Evolutionary conservation across 2,329 filamentous ascomycete genomes (phyloP).

Genomic region (Fusarium papillatum): DNA sequence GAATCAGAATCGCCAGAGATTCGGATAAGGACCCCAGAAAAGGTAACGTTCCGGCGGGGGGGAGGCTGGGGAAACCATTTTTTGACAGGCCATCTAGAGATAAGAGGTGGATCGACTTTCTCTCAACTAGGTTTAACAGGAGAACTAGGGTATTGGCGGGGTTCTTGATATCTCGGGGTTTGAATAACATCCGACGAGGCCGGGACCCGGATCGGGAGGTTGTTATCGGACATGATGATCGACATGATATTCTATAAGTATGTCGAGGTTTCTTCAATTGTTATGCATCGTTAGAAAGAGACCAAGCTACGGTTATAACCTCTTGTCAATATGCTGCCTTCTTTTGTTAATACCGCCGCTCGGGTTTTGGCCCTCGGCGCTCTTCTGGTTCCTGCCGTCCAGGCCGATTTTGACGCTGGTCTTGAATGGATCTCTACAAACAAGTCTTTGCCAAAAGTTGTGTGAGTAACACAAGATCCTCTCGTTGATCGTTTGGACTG

Average conservation of each 20-base stretch:
- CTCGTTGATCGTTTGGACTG: not conserved
- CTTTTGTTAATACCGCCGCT: not conserved
- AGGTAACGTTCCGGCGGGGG: not conserved
- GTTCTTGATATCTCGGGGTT: not conserved
- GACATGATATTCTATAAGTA: not conserved
- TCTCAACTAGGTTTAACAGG: not conserved
- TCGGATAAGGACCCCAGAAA: not conserved
- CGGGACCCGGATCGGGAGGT: not conserved
- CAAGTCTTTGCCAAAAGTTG: constrained; percentile 44
- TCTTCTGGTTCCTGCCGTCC: not conserved
- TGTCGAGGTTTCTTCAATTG: not conserved
- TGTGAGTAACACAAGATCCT: constrained; percentile 25
- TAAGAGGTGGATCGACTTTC: not conserved
- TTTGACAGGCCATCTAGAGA: not conserved
- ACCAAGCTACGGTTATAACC: not conserved
- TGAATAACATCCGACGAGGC: not conserved
- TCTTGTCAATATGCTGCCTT: not conserved
- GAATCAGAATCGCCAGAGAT: not conserved
- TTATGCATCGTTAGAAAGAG: not conserved
- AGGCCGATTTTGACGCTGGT: constrained; percentile 19
- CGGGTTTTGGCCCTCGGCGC: not conserved
- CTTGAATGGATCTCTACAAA: constrained; percentile 44
- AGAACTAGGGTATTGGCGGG: not conserved
- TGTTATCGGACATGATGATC: not conserved
- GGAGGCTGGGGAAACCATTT: not conserved